Evolutionary conservation across 2,329 filamentous ascomycete genomes (phyloP).

Genomic region (Blumeriella jaapii): DNA sequence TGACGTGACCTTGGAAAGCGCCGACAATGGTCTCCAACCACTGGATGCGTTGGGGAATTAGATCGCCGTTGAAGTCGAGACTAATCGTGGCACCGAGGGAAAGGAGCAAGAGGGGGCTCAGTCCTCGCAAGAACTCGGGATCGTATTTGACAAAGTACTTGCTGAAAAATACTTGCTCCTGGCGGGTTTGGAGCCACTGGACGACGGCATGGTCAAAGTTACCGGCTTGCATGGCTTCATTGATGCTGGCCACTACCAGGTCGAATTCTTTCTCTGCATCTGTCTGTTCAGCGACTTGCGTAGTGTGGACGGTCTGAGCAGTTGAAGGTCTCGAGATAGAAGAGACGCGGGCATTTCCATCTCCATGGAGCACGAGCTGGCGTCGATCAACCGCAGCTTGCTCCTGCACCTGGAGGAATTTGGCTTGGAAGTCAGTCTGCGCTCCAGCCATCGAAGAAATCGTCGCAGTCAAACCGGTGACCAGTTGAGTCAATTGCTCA

Average conservation of each 20-base stretch:
- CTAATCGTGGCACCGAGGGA: conserved; percentile 55
- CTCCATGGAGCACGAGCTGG: conserved; percentile 4
- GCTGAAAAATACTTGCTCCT: conserved; percentile 52
- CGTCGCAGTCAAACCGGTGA: conserved; percentile 55
- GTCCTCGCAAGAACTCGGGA: conserved; percentile 40
- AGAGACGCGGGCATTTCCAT: conserved; percentile 2
- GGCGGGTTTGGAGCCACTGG: conserved; percentile 53
- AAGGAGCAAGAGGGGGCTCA: conserved; percentile 50
- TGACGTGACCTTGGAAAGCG: conserved; percentile 31
- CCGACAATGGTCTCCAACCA: conserved; percentile 51
- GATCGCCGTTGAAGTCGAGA: conserved; percentile 41
- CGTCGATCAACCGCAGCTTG: conserved; percentile 34
- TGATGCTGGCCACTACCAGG: conserved; percentile 46
- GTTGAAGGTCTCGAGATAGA: conserved; percentile 15
- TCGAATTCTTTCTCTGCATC: conserved; percentile 43
- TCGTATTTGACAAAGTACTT: conserved; percentile 40
- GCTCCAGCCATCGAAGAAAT: conserved; percentile 57
- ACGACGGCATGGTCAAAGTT: conserved; percentile 52
- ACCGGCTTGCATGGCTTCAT: conserved; percentile 47
- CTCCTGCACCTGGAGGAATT: conserved; percentile 46
- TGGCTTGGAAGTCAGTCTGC: conserved; percentile 57
- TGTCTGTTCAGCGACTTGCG: conserved; percentile 31
- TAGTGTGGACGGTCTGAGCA: conserved; percentile 25
- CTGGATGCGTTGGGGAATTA: conserved; percentile 43
- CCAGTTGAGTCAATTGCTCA: conserved; percentile 56